Base-by-base conservation (phyloP, 768 basidiomycete species). In the Hypsizygus marmoreus region DNA sequence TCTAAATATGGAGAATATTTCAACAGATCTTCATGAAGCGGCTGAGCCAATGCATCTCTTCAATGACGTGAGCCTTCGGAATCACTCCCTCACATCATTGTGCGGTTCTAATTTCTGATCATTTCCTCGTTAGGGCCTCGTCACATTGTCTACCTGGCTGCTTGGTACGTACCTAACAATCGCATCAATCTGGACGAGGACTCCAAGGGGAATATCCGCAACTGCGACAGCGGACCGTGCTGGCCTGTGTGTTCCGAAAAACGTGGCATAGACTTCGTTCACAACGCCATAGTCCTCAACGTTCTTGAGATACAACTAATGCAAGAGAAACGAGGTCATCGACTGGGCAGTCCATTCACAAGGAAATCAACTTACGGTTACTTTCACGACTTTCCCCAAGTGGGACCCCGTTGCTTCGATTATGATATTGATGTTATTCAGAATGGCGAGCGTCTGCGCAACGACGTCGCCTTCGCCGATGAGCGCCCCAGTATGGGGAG, bases 361-460 rank as follows among this genome's bases (percentile, higher is more conserved):
- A 22, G 7, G 35, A 6, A 34, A 26, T 33, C 5, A 16, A 28
- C 44, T 36, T 9, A 51, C 50, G 16, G 23, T 51, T 8, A 43
- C 41, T 39, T 51, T 51, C 6, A 51, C 50, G 24, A 51, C 50
- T 24, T 51, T 51, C 11, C 50, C 50, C 10, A 51, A 30, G 16
- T 42, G 26, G 9, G 44, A 42, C 1, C 50, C 50, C 0, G 41
- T 37, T 11, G 26, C 11, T 26, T 51, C 50, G 20, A 43, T 32
- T 12, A 51, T 24, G 6, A 39, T 43, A 22, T 51, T 43, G 28
- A 38, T 29, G 29, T 42, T 46, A 1, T 22, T 19, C 20, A 51
- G 40, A 7, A 47, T 34, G 8, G 50, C 40, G 16, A 30, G 35
- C 6, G 50, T 51, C 19, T 51, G 50, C 10, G 23, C 17, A 14